Base-by-base conservation (phyloP, 148 eudicot species). In the Heliamphora exappendiculata region DNA sequence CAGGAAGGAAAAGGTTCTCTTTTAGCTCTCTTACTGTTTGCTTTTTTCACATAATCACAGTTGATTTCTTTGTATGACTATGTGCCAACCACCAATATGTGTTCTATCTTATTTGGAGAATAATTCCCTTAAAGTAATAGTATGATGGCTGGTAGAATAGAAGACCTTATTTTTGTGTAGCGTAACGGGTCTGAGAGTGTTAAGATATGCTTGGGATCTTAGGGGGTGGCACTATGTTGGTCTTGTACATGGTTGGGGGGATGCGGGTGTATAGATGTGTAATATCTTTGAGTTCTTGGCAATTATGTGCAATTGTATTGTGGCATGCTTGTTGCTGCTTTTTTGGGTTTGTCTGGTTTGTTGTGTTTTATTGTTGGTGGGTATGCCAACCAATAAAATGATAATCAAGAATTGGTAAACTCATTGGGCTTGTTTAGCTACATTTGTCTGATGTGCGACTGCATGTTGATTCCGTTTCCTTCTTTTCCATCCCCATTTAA, bases 1-100 rank as follows among this genome's bases (percentile, higher is more conserved):
- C 55, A 49, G 76, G 37, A 68, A 74, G 45, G 66, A 84, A 71
- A 80, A 87, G 86, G 90, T 86, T 70, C 8, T 39, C 22, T 65
- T 68, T 54, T 28, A 19, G 29, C 8, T 9, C 54, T 36, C 37
- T 1, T 3, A 24, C n/a, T 72, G 62, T 55, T 8, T 31, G 42
- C 20, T 37, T 22, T 50, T 67, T 31, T 13, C 4, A n/a, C 36
- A 11, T 28, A 54, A 51, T 6, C 50, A 47, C 39, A 67, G 12
- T 55, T 55, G 54, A 26, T 34, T 67, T 67, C 14, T 29, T 5
- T 37, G 45, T 19, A 54, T n/a, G 22, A n/a, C n/a, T n/a, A n/a
- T n/a, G n/a, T n/a, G n/a, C n/a, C n/a, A n/a, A 12, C 2, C 42
- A 58, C 1, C 63, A 7, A 28, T 1, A 0, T 29, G 36, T 0